phyloP scores from a whole-genome alignment of 371 early-diverging fungal species.

The Funneliformis caledonium region DNA sequence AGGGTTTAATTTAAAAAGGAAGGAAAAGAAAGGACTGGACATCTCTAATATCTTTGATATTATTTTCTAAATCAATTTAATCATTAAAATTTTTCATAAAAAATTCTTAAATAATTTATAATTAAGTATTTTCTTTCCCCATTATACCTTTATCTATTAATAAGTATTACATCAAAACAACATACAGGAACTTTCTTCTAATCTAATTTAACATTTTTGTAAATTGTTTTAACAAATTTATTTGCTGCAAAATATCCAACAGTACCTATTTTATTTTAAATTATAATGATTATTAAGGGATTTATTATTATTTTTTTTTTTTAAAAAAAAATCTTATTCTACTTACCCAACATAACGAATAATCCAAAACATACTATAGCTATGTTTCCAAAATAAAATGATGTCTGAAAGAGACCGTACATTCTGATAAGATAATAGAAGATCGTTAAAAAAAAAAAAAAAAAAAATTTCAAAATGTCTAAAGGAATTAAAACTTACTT shows the following conservation, averaged over 20 bases:
- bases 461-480: neutral
- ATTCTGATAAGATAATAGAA: constrained; percentile 5
- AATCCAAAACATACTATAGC: constrained; percentile 32
- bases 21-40: no score
- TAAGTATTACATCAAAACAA: no score
- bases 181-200: neutral
- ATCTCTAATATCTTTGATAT: no score
- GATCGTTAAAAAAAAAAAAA: neutral
- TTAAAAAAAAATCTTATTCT: neutral
- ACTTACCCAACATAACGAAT: constrained; percentile 28
- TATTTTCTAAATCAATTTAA: no score
- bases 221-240: constrained; percentile 29
- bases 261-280: neutral
- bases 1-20: no score
- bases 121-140: no score
- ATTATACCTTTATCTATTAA: no score
- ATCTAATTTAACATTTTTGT: constrained; percentile 34
- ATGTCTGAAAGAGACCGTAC: constrained; percentile 28
- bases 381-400: constrained; percentile 32
- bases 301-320: neutral
- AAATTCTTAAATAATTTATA: no score
- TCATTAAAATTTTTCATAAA: no score
- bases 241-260: constrained; percentile 31
- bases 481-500: constrained; percentile 47
- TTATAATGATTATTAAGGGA: neutral